phyloP scores from a whole-genome alignment of 2,329 filamentous ascomycete genomes.

The Ophiocordyceps camponoti-saundersi region DNA sequence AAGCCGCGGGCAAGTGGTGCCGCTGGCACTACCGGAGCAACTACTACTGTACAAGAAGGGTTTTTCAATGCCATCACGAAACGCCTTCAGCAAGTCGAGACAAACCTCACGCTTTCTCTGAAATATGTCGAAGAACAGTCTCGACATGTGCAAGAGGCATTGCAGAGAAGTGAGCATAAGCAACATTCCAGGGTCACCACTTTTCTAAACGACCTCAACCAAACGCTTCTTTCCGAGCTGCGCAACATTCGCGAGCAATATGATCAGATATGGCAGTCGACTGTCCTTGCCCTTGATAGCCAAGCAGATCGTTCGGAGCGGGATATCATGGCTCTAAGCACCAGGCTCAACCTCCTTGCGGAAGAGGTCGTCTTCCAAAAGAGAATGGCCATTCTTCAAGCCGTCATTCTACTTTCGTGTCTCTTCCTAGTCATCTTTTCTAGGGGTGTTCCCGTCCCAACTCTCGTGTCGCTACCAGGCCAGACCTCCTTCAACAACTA shows the following conservation, averaged over 20 bases:
- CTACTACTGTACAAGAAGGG: slow-evolving; percentile 83
- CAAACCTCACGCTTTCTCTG: slow-evolving; percentile 80
- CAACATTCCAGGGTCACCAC: slow-evolving; percentile 69
- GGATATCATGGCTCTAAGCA: slow-evolving; percentile 68
- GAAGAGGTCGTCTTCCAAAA: slow-evolving; percentile 82
- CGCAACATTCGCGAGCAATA: slow-evolving; percentile 68
- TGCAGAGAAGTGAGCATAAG: slow-evolving; percentile 71
- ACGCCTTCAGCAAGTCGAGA: slow-evolving; percentile 75
- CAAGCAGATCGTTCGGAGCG: slow-evolving; percentile 72
- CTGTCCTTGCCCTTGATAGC: slow-evolving; percentile 76
- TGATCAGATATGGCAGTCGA: slow-evolving; percentile 92
- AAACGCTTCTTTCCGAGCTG: slow-evolving; percentile 69
- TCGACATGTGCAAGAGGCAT: slow-evolving; percentile 71
- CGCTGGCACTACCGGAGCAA: slow-evolving; percentile 13
- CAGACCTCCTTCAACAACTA: slow-evolving; percentile 4
- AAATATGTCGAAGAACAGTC: slow-evolving; percentile 97
- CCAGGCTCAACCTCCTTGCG: slow-evolving; percentile 72
- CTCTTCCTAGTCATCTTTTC: slow-evolving; percentile 77
- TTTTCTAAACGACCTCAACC: slow-evolving; percentile 75
- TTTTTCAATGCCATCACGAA: slow-evolving; percentile 97
- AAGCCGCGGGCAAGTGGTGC: slow-evolving; percentile 14
- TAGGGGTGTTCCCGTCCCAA: slow-evolving; percentile 25
- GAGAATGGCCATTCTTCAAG: slow-evolving; percentile 85
- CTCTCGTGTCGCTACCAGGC: slow-evolving; percentile 13
- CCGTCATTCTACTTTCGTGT: slow-evolving; percentile 70